Conservation (phyloP, 1,284 basidiomycete species). For the Trichosporon ovoides region DNA sequence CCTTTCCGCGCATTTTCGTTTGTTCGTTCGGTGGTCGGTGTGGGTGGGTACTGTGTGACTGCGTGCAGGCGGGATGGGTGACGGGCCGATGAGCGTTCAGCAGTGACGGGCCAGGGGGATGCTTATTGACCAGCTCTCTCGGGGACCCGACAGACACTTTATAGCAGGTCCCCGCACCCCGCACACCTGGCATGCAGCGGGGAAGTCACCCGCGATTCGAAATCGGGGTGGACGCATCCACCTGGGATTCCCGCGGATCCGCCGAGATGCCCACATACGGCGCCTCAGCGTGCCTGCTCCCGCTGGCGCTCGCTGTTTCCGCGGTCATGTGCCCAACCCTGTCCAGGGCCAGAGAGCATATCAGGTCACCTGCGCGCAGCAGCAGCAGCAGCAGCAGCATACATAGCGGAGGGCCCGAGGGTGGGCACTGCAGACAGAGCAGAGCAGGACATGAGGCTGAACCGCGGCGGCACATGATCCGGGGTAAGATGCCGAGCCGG, state of each 20-base stretch:
- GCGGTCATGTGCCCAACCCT: background rate
- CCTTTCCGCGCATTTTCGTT: constrained; percentile 22
- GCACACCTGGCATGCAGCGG: background rate
- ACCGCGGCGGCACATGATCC: too few species aligned
- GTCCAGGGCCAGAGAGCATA: too few species aligned
- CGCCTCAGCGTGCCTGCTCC: background rate
- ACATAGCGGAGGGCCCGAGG: too few species aligned
- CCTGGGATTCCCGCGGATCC: background rate
- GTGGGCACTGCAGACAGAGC: too few species aligned
- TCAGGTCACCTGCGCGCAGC: too few species aligned
- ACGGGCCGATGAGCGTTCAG: background rate
- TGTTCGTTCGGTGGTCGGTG: background rate
- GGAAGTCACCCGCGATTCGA: constrained; percentile 3
- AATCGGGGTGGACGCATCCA: background rate
- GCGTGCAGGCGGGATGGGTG: background rate
- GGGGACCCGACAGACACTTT: background rate
- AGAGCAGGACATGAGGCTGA: too few species aligned
- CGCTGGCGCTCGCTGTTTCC: background rate
- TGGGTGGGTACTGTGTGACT: background rate
- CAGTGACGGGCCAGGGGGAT: too few species aligned
- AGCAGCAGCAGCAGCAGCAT: too few species aligned
- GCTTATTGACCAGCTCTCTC: background rate
- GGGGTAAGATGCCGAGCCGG: too few species aligned
- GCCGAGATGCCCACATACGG: background rate
- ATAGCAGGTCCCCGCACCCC: background rate